A percentile compares a stretch with the other conserved stretches of the same genome.
Evolutionary conservation across 371 early-diverging fungal species (phyloP).

Genomic region (Blakeslea trispora): DNA sequence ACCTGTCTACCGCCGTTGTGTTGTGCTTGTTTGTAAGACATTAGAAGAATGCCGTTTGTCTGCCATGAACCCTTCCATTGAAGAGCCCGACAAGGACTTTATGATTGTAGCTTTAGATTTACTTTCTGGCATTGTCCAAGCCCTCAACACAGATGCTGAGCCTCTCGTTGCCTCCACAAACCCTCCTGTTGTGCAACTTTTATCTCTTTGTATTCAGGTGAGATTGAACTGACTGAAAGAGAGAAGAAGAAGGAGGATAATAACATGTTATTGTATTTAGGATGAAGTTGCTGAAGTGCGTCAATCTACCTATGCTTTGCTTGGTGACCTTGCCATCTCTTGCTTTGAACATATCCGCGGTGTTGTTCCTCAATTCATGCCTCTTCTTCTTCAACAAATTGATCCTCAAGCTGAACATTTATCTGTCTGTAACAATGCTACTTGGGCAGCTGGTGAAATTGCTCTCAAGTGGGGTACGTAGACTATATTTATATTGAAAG

Average conservation of each 20-base stretch:
- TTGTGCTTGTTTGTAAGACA: conserved; percentile 78
- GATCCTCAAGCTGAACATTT: conserved; percentile 65
- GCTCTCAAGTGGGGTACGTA: conserved; percentile 68
- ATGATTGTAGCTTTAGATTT: conserved; percentile 94
- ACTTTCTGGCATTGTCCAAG: conserved; percentile 90
- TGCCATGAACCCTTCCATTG: conserved; percentile 61
- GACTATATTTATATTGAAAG: neutral
- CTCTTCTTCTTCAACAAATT: conserved; percentile 73
- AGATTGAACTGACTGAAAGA: neutral
- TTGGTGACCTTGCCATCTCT: conserved; percentile 89
- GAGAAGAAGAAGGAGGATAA: neutral
- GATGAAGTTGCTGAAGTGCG: conserved; percentile 83
- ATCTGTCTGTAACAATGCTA: conserved; percentile 88
- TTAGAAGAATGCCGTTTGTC: conserved; percentile 67
- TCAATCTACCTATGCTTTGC: conserved; percentile 91
- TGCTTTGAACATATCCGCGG: conserved; percentile 76
- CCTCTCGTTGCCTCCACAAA: conserved; percentile 72
- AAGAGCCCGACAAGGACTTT: conserved; percentile 89
- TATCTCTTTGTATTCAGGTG: conserved; percentile 79
- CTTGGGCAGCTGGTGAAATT: conserved; percentile 95
- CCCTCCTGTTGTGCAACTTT: conserved; percentile 73
- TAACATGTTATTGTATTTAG: conserved; percentile 23
- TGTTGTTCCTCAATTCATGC: conserved; percentile 74
- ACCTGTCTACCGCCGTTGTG: conserved; percentile 84
- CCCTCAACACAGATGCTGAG: conserved; percentile 76